Percentiles rank a stretch among this genome's conserved stretches.
phyloP scores from a whole-genome alignment of 192 early-diverging fungal species.

The Coemansia sp. region DNA sequence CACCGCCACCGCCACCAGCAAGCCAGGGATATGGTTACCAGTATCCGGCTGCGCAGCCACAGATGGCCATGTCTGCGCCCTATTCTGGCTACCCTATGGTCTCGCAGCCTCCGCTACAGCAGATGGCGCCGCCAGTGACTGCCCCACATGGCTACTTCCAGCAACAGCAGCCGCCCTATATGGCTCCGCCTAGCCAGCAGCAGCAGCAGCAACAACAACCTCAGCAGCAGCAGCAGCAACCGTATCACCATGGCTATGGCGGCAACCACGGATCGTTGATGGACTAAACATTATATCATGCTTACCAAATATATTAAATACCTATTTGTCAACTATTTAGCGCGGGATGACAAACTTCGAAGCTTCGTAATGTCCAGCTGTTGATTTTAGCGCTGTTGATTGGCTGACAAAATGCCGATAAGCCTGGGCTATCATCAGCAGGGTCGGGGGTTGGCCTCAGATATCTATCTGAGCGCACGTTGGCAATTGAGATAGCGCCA shows the following conservation, averaged over 20 bases:
- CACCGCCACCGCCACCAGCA: conserved; percentile 16
- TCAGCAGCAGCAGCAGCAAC: conserved; percentile 37
- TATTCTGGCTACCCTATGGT: conserved; percentile 21
- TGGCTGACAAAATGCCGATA: conserved; percentile 18
- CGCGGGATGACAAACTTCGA: background rate
- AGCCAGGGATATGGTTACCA: conserved; percentile 35
- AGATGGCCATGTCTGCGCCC: conserved; percentile 21
- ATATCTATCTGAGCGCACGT: background rate
- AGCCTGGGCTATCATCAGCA: background rate
- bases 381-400: conserved; percentile 1
- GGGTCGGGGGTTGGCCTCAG: background rate
- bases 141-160: conserved; percentile 34
- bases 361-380: background rate
- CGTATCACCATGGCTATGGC: conserved; percentile 53
- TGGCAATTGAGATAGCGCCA: background rate
- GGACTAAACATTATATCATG: conserved; percentile 21
- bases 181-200: conserved; percentile 30
- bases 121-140: conserved; percentile 15
- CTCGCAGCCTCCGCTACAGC: conserved; percentile 32
- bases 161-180: conserved; percentile 20
- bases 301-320: background rate
- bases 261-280: conserved; percentile 49
- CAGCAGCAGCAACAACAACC: conserved; percentile 20
- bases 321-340: background rate
- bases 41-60: conserved; percentile 26